These are phyloP conservation scores for Lachnellula occidentalis DNA, from an alignment of 2,329 filamentous ascomycete species.

Conservation along the genomic window DNA sequence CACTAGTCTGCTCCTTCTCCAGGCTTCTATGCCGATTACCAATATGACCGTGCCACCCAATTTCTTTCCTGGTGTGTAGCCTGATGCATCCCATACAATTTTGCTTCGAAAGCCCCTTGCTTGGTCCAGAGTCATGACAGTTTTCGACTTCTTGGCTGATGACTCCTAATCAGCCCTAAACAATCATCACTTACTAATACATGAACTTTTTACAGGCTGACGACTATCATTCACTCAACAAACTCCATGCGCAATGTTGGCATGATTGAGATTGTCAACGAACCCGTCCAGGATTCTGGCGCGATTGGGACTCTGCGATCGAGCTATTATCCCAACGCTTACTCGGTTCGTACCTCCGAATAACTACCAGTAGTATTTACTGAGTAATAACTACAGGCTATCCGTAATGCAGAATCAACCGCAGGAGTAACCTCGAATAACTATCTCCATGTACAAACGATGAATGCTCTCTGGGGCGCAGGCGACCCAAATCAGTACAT, in stretches of 20 bases:
- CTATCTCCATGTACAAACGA: conserved; percentile 48
- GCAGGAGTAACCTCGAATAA: conserved; percentile 39
- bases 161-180: no score
- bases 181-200: no score
- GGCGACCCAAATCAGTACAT: conserved; percentile 47
- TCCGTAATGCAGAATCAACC: conserved; percentile 43
- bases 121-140: no score
- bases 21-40: conserved; percentile 51
- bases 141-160: no score
- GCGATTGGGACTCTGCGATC: conserved; percentile 34
- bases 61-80: conserved; percentile 38
- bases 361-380: neutral
- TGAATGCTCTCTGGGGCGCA: conserved; percentile 50
- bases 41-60: conserved; percentile 48
- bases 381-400: conserved; percentile 30
- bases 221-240: conserved; percentile 42
- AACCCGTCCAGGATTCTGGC: conserved; percentile 41
- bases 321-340: conserved; percentile 44
- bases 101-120: no score
- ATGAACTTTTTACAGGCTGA: conserved; percentile 39
- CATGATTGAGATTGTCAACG: conserved; percentile 54
- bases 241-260: conserved; percentile 49
- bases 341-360: conserved; percentile 25
- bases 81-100: no score
- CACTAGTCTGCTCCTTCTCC: conserved; percentile 21